These are phyloP conservation scores for Suillus tomentosus DNA, from an alignment of 768 basidiomycete species.

Conservation along the genomic window DNA sequence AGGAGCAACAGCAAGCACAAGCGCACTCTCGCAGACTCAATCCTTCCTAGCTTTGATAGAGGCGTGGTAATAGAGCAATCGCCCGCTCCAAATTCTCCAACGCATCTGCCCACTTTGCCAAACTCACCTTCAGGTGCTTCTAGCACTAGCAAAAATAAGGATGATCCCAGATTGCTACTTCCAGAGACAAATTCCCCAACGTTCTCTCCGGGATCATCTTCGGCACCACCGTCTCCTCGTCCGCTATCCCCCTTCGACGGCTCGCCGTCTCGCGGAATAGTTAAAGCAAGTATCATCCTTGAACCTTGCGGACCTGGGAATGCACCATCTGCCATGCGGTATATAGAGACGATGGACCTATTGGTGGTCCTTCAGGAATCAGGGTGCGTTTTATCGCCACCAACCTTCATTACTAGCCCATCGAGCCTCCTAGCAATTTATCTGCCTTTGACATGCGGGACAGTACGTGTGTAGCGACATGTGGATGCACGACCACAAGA, in stretches of 20 bases:
- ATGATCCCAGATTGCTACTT: conserved; percentile 44
- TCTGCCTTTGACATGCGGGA: conserved; percentile 58
- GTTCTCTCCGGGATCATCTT: conserved; percentile 38
- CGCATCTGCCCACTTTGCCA: conserved; percentile 6
- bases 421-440: conserved; percentile 44
- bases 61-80: conserved; percentile 23
- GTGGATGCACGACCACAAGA: conserved; percentile 16
- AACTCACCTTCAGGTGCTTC: conserved; percentile 19
- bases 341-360: conserved; percentile 44
- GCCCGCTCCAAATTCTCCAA: conserved; percentile 19
- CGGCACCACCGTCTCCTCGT: conserved; percentile 39
- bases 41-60: conserved; percentile 35
- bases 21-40: conserved; percentile 33
- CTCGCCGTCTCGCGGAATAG: conserved; percentile 20
- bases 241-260: conserved; percentile 19
- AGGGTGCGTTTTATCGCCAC: conserved; percentile 50
- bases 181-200: conserved; percentile 49
- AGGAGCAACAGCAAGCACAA: conserved; percentile 47
- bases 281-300: conserved; percentile 46
- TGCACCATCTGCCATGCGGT: conserved; percentile 47
- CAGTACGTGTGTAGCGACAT: conserved; percentile 38
- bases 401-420: conserved; percentile 12
- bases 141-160: conserved; percentile 20
- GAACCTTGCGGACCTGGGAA: conserved; percentile 40
- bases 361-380: conserved; percentile 60